Evolutionary conservation across 257 asterid species (phyloP).

Genomic region (Anisodus acutangulus): DNA sequence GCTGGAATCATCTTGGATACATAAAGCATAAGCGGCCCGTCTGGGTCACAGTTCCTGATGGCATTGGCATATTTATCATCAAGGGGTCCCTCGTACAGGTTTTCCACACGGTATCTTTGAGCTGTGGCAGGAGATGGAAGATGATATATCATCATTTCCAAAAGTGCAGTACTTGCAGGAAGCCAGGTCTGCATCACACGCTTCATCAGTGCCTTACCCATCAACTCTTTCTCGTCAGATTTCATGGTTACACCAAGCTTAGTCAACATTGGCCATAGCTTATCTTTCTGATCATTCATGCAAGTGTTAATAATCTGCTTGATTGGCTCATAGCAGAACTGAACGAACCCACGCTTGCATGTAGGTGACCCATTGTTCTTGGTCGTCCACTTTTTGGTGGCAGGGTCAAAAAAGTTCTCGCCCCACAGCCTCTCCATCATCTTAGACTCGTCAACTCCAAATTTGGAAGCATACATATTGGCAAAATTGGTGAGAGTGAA

Average conservation of each 20-base stretch:
- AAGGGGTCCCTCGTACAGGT: constrained; percentile 52
- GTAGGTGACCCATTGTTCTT: constrained; percentile 44
- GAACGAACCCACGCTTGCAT: constrained; percentile 55
- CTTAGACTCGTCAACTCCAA: constrained; percentile 48
- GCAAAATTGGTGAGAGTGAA: constrained; percentile 50
- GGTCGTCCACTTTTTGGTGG: constrained; percentile 50
- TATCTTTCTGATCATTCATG: constrained; percentile 54
- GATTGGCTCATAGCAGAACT: constrained; percentile 52
- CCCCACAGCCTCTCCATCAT: constrained; percentile 62
- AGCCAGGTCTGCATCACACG: constrained; percentile 61
- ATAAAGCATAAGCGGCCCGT: constrained; percentile 52
- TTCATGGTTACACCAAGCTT: constrained; percentile 50
- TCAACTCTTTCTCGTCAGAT: constrained; percentile 47
- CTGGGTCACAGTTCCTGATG: constrained; percentile 56
- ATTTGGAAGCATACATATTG: constrained; percentile 52
- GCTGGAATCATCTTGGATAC: constrained; percentile 61
- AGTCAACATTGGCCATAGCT: constrained; percentile 53
- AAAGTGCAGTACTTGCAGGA: constrained; percentile 48
- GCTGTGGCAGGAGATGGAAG: constrained; percentile 54
- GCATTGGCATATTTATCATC: constrained; percentile 52
- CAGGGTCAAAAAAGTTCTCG: constrained; percentile 51
- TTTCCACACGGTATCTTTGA: constrained; percentile 54
- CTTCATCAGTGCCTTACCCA: constrained; percentile 51
- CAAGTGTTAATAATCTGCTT: constrained; percentile 50
- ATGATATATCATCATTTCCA: constrained; percentile 52